Percentiles rank a stretch among this genome's conserved stretches.
These are phyloP conservation scores for Lichtheimia corymbifera DNA, from an alignment of 371 early-diverging fungal genomes.

Conservation along the genomic window DNA sequence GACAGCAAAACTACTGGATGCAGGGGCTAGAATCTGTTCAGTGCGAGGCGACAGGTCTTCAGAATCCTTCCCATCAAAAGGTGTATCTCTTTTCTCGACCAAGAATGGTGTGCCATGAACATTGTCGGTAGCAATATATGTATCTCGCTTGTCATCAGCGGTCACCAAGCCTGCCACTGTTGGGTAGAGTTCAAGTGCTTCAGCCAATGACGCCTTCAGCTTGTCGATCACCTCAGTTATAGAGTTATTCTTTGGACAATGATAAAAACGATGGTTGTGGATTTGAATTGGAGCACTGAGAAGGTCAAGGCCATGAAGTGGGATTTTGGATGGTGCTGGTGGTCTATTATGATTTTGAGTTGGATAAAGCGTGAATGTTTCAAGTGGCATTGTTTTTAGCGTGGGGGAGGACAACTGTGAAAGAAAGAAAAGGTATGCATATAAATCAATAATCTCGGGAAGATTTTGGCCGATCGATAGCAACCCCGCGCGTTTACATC, in stretches of 20 bases:
- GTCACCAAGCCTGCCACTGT: constrained; percentile 33
- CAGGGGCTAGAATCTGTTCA: constrained; percentile 19
- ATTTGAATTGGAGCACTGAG: constrained; percentile 38
- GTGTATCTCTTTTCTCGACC: constrained; percentile 36
- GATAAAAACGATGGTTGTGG: constrained; percentile 42
- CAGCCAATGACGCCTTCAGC: constrained; percentile 36
- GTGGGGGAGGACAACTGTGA: too few relatives aligned
- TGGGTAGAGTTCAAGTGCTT: constrained; percentile 43
- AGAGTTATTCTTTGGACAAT: constrained; percentile 4
- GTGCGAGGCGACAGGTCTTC: constrained; percentile 35
- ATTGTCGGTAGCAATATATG: constrained; percentile 20
- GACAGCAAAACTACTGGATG: constrained; percentile 28
- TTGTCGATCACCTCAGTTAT: constrained; percentile 22
- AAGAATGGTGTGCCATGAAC: constrained; percentile 35
- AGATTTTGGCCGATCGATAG: too few relatives aligned
- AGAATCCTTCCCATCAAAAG: constrained; percentile 24
- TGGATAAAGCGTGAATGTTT: constrained; percentile 28
- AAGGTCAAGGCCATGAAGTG: constrained; percentile 35
- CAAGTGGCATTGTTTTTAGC: constrained; percentile 17
- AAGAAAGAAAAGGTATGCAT: too few relatives aligned
- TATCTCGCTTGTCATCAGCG: constrained; percentile 21
- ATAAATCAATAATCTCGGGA: too few relatives aligned
- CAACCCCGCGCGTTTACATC: too few relatives aligned
- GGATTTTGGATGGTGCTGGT: constrained; percentile 23
- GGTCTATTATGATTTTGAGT: constrained; percentile 35